Evolutionary conservation across 371 early-diverging fungal genomes (phyloP), one percentile per base, ranked within the genome.

Genomic region (Modicella reniformis): DNA sequence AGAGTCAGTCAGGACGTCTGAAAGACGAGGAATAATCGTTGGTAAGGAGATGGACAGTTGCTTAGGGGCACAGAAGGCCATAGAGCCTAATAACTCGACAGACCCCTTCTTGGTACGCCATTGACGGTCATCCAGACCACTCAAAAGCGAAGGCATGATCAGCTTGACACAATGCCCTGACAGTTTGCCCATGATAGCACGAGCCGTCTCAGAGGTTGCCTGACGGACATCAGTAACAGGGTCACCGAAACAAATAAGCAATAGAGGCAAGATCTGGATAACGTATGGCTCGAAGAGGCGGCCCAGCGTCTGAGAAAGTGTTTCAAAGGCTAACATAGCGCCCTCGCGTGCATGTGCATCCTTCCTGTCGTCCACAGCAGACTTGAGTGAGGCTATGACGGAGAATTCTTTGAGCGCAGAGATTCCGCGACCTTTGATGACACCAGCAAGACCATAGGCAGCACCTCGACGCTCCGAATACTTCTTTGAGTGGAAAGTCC

Each of bases 281-380:
- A 97, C 91, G 72, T 96, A 97, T n/a, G 99, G 99, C 75, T 98
- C 99, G 79, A 98, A 98, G 70, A 96, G 83, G 57, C 97, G 92
- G 17, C 96, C 97, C 49, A 98, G 80, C 10, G 90, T 86, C 55
- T 84, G 86, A 0, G 96, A 91, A 37, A 98, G 82, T 2, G 95
- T 93, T 82, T 98, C 98, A 58, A 94, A 93, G 0, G 94, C 96
- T 83, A 98, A 92, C 67, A 98, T 76, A 17, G 98, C 95, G 68
- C 99, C 99, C 83, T 98, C 95, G 32, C 96, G 89, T 62, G 86
- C 83, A 71, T 92, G 88, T 53, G 87, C 80, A 5, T 79, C 82
- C 69, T 92, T 93, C 77, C 89, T 88, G 74, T 93, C 92, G 51
- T 93, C 94, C 67, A 94, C 87, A 9, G 94, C 94, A 12, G 90